These are phyloP conservation scores for Athelia psychrophila DNA, from an alignment of 1,284 basidiomycete species.

Conservation along the genomic window DNA sequence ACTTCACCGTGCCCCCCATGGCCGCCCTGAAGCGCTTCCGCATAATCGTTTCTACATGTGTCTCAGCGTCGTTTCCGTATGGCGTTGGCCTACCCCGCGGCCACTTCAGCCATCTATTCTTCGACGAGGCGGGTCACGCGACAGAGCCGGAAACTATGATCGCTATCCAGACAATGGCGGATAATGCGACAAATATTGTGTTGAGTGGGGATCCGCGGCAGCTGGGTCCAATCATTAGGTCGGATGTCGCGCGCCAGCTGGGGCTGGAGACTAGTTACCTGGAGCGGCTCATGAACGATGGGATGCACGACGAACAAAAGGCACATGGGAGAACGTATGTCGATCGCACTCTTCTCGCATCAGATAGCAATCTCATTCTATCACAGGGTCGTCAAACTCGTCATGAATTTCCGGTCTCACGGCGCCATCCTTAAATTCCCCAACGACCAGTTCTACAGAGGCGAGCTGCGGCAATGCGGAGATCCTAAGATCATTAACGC, in stretches of 20 bases:
- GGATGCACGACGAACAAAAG: slow-evolving; percentile 38
- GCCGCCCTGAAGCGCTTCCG: slow-evolving; percentile 41
- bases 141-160: slow-evolving; percentile 61
- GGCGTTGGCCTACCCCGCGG: slow-evolving; percentile 55
- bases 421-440: slow-evolving; percentile 52
- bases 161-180: slow-evolving; percentile 52
- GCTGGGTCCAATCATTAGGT: slow-evolving; percentile 59
- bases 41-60: slow-evolving; percentile 60
- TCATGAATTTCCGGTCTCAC: slow-evolving; percentile 60
- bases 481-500: slow-evolving; percentile 30
- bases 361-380: neutral
- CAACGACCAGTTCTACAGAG: slow-evolving; percentile 53
- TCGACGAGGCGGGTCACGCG: slow-evolving; percentile 67
- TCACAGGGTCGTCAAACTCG: slow-evolving; percentile 44
- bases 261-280: slow-evolving; percentile 55
- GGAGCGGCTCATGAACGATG: slow-evolving; percentile 50
- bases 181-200: slow-evolving; percentile 49
- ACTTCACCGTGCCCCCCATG: slow-evolving; percentile 46
- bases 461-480: slow-evolving; percentile 45
- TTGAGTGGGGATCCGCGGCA: slow-evolving; percentile 64
- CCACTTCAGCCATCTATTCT: slow-evolving; percentile 62
- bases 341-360: slow-evolving; percentile 1
- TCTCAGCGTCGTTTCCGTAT: slow-evolving; percentile 53
- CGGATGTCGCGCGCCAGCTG: slow-evolving; percentile 42
- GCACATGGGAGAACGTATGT: slow-evolving; percentile 42